Percentiles rank a stretch among this genome's conserved stretches.
These are phyloP conservation scores for Canavalia gladiata DNA, from an alignment of 306 rosid genomes.

Conservation along the genomic window DNA sequence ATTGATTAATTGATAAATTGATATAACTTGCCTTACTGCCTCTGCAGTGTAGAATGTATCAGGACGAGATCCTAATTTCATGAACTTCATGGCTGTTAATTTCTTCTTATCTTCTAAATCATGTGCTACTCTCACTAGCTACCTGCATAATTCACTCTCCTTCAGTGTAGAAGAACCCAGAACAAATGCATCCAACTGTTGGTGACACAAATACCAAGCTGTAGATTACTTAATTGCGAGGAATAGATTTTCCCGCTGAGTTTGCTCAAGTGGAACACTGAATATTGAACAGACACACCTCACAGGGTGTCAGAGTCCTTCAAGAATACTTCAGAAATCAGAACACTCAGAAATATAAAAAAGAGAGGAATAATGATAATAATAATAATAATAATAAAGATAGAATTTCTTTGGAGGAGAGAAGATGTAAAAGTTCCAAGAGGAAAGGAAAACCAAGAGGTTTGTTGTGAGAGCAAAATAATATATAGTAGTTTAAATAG, in stretches of 20 bases:
- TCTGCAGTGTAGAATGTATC: slow-evolving; percentile 90
- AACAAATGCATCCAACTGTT: slow-evolving; percentile 50
- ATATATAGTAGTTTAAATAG: slow-evolving; percentile 59
- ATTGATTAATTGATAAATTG: not conserved
- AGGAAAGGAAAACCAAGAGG: slow-evolving; percentile 64
- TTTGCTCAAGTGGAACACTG: slow-evolving; percentile 51
- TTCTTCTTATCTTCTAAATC: slow-evolving; percentile 47
- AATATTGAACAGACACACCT: slow-evolving; percentile 44
- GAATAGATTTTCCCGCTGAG: slow-evolving; percentile 51
- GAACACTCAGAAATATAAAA: slow-evolving; percentile 43
- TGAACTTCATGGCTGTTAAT: slow-evolving; percentile 86
- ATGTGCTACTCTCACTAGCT: slow-evolving; percentile 39
- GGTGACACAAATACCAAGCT: slow-evolving; percentile 53
- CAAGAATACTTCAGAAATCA: slow-evolving; percentile 49
- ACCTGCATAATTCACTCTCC: slow-evolving; percentile 48
- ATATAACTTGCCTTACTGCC: slow-evolving; percentile 70
- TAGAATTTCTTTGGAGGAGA: slow-evolving; percentile 63
- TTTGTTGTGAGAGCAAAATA: slow-evolving; percentile 60
- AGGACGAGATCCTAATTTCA: slow-evolving; percentile 98
- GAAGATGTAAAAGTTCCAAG: slow-evolving; percentile 59
- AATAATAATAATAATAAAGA: slow-evolving; percentile 25
- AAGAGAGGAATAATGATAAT: not conserved
- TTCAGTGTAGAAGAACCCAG: slow-evolving; percentile 41
- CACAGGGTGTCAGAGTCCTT: slow-evolving; percentile 55
- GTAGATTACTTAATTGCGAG: slow-evolving; percentile 49